Evolutionary conservation across 75 land plant genomes (phyloP), one percentile per base, ranked within the genome.

Genomic region (Sequoiadendron giganteum): DNA sequence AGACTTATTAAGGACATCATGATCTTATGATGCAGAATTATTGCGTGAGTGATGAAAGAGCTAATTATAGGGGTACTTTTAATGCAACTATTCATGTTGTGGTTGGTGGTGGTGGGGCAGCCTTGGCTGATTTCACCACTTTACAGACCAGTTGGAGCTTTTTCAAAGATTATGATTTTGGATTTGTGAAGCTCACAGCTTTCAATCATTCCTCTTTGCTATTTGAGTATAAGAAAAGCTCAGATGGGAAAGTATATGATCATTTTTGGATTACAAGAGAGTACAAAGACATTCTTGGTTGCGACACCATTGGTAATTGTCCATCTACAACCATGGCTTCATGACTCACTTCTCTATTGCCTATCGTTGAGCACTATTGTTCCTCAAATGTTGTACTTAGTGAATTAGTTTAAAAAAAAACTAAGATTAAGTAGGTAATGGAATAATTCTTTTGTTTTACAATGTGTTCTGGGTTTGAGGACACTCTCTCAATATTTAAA

Each of bases 1-100:
- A 21, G 9, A 65, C 79, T 39, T 61, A 40, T 34, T 21, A 42
- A 79, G 8, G 28, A 34, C 28, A 16, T 79, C 45, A 14, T 40
- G 52, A 19, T 81, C 18, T 39, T 88, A 21, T 86, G 18, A 43
- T 89, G 86, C 96, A 97, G 99, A 96, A 92, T 76, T 88, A 85
- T 7, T 97, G 99, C 85, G 91, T 94, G 48, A 95, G 87, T 43
- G 76, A 92, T 39, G 99, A 94, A 82, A 95, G 86, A 52, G 13
- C 86, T 40, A 75, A 90, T 36, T 98, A 97, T 89, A 88, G 89
- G 10, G 97, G 99, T 84, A 79, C 88, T 18, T 91, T 97, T 87
- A 95, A 95, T 85, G 99, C 97, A 47, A 98, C 99, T 19, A 98
- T 97, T 86, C 99, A 98, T 86, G 90, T 98, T 36, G 99, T 97